phyloP scores from a whole-genome alignment of 2,329 filamentous ascomycete species.

The Beauveria brongniartii region DNA sequence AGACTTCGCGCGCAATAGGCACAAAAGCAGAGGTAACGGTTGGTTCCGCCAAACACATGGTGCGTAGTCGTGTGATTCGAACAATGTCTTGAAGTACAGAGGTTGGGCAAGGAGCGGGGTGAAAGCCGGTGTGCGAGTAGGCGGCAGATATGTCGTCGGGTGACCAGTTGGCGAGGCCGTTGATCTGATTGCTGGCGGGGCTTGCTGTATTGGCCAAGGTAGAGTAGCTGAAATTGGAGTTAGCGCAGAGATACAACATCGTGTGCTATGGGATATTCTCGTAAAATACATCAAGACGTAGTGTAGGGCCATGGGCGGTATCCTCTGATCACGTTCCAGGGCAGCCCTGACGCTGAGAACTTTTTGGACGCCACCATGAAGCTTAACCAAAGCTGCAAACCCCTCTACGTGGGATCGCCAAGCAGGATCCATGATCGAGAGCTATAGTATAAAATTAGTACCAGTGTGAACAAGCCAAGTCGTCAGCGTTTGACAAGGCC shows the following conservation, averaged over 20 bases:
- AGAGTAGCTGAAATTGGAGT: neutral
- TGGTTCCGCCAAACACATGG: neutral
- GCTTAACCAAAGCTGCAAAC: conserved; percentile 7
- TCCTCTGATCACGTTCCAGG: neutral
- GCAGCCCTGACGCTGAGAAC: neutral
- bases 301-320: conserved; percentile 1
- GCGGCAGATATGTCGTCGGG: conserved; percentile 3
- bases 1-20: conserved; percentile 2
- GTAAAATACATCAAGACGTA: conserved; percentile 3
- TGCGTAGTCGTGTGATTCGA: conserved; percentile 3
- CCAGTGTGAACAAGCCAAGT: neutral
- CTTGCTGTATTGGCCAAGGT: conserved; percentile 4
- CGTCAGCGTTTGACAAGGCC: neutral
- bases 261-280: too few species aligned
- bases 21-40: neutral
- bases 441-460: neutral
- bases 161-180: conserved; percentile 1
- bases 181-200: conserved; percentile 6
- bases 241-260: neutral
- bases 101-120: conserved; percentile 3
- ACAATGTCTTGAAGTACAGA: conserved; percentile 8
- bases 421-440: conserved; percentile 6
- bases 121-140: conserved; percentile 8
- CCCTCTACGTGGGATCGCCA: conserved; percentile 7
- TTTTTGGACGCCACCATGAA: conserved; percentile 4